phyloP scores from a whole-genome alignment of 345 rosid species.

The Eucalyptus pauciflora region DNA sequence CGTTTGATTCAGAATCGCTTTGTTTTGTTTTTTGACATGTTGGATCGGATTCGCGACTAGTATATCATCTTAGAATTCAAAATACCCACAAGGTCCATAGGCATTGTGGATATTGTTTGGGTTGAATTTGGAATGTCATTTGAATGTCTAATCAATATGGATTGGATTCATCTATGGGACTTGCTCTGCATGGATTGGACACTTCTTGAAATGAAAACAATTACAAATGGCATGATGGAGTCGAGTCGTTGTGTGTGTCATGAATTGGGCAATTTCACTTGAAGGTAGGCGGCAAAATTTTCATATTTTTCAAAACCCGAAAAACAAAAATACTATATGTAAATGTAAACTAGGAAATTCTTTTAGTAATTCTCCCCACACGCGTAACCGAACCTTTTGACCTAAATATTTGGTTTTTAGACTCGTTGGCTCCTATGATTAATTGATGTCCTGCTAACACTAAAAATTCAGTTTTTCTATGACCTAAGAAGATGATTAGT shows the following conservation, averaged over 20 bases:
- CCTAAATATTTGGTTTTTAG: no score
- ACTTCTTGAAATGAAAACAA: background rate
- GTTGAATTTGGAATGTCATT: background rate
- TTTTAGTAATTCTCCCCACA: no score
- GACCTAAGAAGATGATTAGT: no score
- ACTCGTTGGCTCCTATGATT: no score
- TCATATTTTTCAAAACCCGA: background rate
- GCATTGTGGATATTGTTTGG: background rate
- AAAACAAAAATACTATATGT: background rate
- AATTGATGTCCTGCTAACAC: no score
- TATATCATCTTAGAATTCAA: background rate
- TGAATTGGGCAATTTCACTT: background rate
- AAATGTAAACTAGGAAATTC: no score
- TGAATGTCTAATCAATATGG: background rate
- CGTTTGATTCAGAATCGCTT: fast-evolving
- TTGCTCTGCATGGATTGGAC: background rate
- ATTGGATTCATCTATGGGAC: background rate
- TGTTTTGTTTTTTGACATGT: background rate
- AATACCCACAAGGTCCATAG: background rate
- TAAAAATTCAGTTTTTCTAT: no score
- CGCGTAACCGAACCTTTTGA: no score
- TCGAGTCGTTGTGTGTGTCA: background rate
- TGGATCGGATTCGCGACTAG: fast-evolving
- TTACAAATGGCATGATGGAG: background rate
- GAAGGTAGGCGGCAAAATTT: background rate